Percentiles rank a stretch among this genome's conserved stretches.
Conservation (phyloP, 257 asterid species). For the Nicotiana noctiflora region DNA sequence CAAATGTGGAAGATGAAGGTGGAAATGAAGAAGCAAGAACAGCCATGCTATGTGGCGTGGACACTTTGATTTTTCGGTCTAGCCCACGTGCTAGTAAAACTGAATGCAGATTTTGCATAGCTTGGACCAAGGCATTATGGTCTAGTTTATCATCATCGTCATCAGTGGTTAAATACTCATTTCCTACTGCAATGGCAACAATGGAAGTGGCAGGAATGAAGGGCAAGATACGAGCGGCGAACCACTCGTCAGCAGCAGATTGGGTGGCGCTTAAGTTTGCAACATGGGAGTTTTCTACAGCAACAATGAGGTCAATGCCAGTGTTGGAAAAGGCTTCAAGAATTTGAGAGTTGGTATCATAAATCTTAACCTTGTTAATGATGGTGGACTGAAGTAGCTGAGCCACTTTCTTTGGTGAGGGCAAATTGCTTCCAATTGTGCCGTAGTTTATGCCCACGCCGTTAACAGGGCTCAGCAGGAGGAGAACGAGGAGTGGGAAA, state of each 20-base stretch:
- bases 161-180: constrained; percentile 44
- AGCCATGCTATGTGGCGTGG: constrained; percentile 61
- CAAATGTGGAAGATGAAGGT: constrained; percentile 55
- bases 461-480: constrained; percentile 12
- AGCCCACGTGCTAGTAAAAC: constrained; percentile 36
- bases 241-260: constrained; percentile 42
- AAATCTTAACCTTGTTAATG: constrained; percentile 50
- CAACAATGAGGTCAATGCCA: constrained; percentile 53
- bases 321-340: constrained; percentile 60
- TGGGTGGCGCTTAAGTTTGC: constrained; percentile 34
- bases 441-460: constrained; percentile 60
- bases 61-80: constrained; percentile 50
- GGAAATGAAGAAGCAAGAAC: constrained; percentile 60
- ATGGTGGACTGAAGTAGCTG: constrained; percentile 56
- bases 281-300: constrained; percentile 41
- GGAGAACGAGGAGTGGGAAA: constrained; percentile 3
- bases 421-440: constrained; percentile 59
- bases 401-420: constrained; percentile 52
- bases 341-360: constrained; percentile 54
- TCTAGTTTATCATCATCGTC: constrained; percentile 27
- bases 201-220: constrained; percentile 60
- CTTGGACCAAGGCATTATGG: constrained; percentile 36
- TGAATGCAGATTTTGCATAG: constrained; percentile 48
- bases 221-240: constrained; percentile 36
- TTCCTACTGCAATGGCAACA: constrained; percentile 47